Base-by-base conservation (phyloP, 129 eudicot genomes). In the Flaveria sonorensis region DNA sequence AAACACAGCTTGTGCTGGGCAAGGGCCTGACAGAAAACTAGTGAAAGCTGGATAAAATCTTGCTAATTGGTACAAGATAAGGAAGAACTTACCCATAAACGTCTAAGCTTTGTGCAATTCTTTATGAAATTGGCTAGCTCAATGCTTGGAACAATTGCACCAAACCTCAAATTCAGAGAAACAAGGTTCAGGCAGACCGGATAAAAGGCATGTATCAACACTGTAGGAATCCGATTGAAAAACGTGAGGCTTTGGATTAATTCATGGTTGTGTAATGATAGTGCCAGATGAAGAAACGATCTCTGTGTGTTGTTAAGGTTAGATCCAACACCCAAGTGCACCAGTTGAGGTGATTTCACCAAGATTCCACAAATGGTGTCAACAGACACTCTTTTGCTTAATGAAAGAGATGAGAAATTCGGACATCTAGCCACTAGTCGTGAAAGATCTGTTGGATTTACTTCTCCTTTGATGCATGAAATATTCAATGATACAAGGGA, bases 401-500 rank as follows among this genome's bases (percentile, higher is more conserved):
- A 32, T 46, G 83, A 82, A 16, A 93, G 90, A 55, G 84, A 82
- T 5, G 50, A 81, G 43, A 93, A 89, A 55, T 88, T 87, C 4
- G 75, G 89, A 48, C 87, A 81, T 77, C 98, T 88, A 7, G 87
- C 84, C 13, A 90, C 92, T 40, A 93, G 83, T 69, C 87, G 85
- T 86, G 81, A 88, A 10, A 93, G 89, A 72, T 88, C 82, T 10
- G 86, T 70, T 9, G 84, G 56, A 59, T 84, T 90, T 24, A 90
- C 82, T 70, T 73, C 86, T 68, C 92, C 95, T 70, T 75, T 85
- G 16, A 93, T 88, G 85, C 92, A 90, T 63, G 96, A 86, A 71
- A 93, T 88, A 57, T 90, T 93, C 40, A 93, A 79, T 10, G 96
- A 86, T 48, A 78, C 82, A 2, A 93, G 91, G 3, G 98, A 93